phyloP scores from a whole-genome alignment of 2,329 filamentous ascomycete genomes.

The Akanthomyces uredinophilus region DNA sequence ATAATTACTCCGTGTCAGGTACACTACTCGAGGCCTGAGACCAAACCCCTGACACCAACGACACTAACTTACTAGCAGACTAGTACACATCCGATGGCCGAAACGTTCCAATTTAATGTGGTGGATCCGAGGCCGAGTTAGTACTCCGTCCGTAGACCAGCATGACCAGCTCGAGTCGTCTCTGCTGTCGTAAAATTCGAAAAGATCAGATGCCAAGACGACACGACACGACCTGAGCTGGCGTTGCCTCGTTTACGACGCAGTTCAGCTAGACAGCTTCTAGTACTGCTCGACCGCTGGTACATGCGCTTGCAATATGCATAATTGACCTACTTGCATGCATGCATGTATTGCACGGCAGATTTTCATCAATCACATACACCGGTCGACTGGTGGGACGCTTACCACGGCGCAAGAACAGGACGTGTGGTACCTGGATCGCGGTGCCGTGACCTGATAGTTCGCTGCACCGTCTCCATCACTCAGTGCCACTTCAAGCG shows the following conservation, averaged over 20 bases:
- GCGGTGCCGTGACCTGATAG: neutral
- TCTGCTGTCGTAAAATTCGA: neutral
- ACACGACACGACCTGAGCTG: neutral
- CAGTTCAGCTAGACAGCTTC: no score
- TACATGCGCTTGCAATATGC: neutral
- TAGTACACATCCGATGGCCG: neutral
- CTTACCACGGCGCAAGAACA: neutral
- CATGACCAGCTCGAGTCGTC: neutral
- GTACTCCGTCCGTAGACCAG: neutral
- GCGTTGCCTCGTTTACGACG: neutral
- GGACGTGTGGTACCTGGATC: neutral
- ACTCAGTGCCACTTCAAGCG: neutral
- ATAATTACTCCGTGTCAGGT: no score
- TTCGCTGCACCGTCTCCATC: neutral
- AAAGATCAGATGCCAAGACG: constrained; percentile 12
- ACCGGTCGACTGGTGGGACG: neutral
- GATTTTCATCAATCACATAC: neutral
- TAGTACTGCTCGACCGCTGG: neutral
- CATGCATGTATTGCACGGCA: no score
- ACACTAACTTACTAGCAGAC: neutral
- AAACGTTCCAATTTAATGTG: neutral
- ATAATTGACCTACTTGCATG: neutral
- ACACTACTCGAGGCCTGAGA: neutral
- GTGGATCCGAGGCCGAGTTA: neutral
- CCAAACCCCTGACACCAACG: neutral